These are phyloP conservation scores for Trichoderma parareesei DNA, from an alignment of 495 filamentous ascomycete genomes.

Conservation along the genomic window DNA sequence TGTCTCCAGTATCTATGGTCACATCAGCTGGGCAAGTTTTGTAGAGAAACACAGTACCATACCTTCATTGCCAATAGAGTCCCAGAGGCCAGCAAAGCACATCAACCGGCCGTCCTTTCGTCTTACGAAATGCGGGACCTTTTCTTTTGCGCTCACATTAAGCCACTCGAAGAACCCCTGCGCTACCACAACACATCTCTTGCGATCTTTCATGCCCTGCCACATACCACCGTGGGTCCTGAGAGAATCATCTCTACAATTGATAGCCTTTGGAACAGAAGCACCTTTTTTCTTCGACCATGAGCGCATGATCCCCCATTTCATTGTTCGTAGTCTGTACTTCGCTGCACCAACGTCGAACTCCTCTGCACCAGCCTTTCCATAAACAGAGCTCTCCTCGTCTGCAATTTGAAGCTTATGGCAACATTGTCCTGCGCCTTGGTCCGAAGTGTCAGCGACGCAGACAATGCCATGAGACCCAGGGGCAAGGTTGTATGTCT, in stretches of 20 bases:
- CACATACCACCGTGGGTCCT: constrained; percentile 73
- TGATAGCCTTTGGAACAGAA: constrained; percentile 78
- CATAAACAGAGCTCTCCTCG: constrained; percentile 6
- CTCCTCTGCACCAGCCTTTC: background rate
- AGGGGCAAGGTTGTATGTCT: constrained; percentile 90
- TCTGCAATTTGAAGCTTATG: constrained; percentile 8
- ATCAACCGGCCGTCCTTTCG: constrained; percentile 76
- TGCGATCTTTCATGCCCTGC: constrained; percentile 79
- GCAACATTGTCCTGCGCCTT: constrained; percentile 30
- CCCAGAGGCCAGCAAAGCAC: constrained; percentile 88
- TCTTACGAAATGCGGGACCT: constrained; percentile 73
- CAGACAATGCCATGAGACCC: constrained; percentile 82
- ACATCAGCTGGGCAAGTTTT: background rate
- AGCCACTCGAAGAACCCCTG: constrained; percentile 98
- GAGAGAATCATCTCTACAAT: constrained; percentile 88
- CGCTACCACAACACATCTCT: constrained; percentile 78
- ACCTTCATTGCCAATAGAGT: constrained; percentile 77
- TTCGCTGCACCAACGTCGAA: constrained; percentile 23
- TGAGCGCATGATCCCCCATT: constrained; percentile 59
- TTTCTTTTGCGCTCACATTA: constrained; percentile 69
- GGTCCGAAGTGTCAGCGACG: constrained; percentile 60
- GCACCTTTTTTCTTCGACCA: constrained; percentile 37
- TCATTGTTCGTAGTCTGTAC: constrained; percentile 86
- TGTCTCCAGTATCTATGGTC: constrained; percentile 9
- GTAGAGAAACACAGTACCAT: constrained; percentile 12